Base-by-base conservation (phyloP, 257 asterid genomes). In the Dorcoceras hygrometricum region DNA sequence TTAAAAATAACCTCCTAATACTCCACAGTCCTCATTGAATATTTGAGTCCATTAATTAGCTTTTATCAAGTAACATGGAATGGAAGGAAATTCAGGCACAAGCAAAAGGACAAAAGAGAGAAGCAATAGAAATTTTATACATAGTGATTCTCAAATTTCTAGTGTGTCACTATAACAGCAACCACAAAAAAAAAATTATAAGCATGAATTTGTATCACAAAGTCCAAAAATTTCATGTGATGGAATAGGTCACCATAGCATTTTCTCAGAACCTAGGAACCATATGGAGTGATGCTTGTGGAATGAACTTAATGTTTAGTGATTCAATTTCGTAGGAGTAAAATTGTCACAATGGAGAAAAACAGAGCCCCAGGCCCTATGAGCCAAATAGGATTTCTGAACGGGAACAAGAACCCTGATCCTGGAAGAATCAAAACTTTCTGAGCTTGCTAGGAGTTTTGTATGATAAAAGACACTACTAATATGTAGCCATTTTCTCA, bases 1-100 rank as follows among this genome's bases (percentile, higher is more conserved):
- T 62, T n/a, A 24, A 23, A 57, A 56, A 23, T 20, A 67, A 34
- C 71, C 24, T 36, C 62, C 11, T 66, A 31, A 39, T 7, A 70
- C 22, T 12, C 57, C 36, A 16, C 3, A 4, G 12, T 54, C 31
- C 20, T 19, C 34, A 6, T 29, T 3, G 14, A 32, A 54, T 28
- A 11, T 48, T 36, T 23, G 16, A 34, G 14, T 22, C 1, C 31
- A 2, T 62, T 67, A 23, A 36, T 32, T 32, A 23, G 14, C 46
- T 34, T 28, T 56, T 34, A 57, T n/a, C 71, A 34, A 34, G 6
- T 18, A 25, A 50, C 8, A 48, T 19, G 6, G 56, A 16, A 57
- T 57, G 16, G 55, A 34, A 71, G 8, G 31, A 48, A 62, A 18
- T 54, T 16, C 54, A 5, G 23, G 10, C 32, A 26, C 18, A 16